Conservation (phyloP, 805 yeast species). For the Sugiyamaella valdiviana region DNA sequence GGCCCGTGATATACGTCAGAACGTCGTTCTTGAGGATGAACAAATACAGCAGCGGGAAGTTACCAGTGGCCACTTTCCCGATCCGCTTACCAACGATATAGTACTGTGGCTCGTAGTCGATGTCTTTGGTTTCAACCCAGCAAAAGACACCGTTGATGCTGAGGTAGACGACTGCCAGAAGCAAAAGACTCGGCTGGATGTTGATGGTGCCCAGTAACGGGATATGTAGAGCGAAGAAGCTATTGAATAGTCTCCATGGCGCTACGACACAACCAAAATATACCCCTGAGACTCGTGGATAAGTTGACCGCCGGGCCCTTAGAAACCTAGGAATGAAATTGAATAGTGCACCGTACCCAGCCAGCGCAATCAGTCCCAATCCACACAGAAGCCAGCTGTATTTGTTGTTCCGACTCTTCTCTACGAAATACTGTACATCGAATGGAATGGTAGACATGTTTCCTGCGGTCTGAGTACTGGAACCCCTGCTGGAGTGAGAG, state of each 20-base stretch:
- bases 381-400: conserved; percentile 36
- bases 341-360: conserved; percentile 38
- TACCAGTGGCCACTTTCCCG: conserved; percentile 38
- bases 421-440: conserved; percentile 36
- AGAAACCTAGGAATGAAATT: conserved; percentile 38
- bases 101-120: conserved; percentile 36
- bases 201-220: background rate
- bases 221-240: background rate
- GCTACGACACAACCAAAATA: background rate
- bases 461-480: background rate
- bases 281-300: background rate
- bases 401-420: conserved; percentile 33
- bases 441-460: conserved; percentile 30
- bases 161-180: conserved; percentile 29
- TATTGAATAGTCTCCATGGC: background rate
- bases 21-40: conserved; percentile 38
- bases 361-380: conserved; percentile 26
- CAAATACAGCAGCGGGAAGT: conserved; percentile 36
- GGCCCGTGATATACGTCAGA: conserved; percentile 37
- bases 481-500: background rate
- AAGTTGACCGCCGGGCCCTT: conserved; percentile 16
- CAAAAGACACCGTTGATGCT: conserved; percentile 32
- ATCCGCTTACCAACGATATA: conserved; percentile 41
- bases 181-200: conserved; percentile 38
- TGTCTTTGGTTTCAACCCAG: conserved; percentile 33